These are phyloP conservation scores for Volvox africanus DNA, from an alignment of 139 green algal genomes.

Conservation along the genomic window DNA sequence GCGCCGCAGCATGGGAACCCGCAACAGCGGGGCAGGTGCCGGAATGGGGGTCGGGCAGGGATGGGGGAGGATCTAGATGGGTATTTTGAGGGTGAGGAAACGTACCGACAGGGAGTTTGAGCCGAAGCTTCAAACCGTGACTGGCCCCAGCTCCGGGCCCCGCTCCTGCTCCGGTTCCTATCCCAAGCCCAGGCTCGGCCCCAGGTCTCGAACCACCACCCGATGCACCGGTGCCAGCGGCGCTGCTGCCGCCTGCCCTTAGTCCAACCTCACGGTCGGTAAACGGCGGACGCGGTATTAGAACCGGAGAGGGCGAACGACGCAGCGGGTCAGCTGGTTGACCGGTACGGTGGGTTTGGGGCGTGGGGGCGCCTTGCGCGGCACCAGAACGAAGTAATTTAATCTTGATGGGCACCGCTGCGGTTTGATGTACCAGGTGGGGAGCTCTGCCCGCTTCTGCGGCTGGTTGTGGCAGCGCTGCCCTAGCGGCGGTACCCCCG, in stretches of 20 bases:
- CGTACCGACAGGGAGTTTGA: conserved; percentile 6
- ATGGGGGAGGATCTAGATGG: neutral
- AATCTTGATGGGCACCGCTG: neutral
- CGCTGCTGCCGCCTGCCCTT: neutral
- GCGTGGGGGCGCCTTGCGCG: too few species aligned
- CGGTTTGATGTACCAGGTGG: neutral
- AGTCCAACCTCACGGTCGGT: neutral
- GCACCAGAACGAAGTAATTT: neutral
- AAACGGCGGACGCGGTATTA: neutral
- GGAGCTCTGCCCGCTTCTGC: neutral
- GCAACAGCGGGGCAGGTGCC: neutral
- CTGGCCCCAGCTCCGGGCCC: neutral
- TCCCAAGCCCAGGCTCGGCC: neutral
- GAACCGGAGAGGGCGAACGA: neutral
- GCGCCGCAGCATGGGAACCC: neutral
- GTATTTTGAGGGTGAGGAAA: neutral
- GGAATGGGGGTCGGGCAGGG: too few species aligned
- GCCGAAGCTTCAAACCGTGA: conserved; percentile 5
- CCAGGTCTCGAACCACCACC: neutral
- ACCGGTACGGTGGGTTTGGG: too few species aligned
- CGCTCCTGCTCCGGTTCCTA: neutral
- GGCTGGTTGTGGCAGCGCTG: neutral
- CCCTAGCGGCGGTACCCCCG: neutral
- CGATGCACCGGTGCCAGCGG: neutral
- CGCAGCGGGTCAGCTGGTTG: neutral